Evolutionary conservation across 208 protist genomes (phyloP), one percentile per base, ranked within the genome.

Genomic region (Leishmania mexicana): DNA sequence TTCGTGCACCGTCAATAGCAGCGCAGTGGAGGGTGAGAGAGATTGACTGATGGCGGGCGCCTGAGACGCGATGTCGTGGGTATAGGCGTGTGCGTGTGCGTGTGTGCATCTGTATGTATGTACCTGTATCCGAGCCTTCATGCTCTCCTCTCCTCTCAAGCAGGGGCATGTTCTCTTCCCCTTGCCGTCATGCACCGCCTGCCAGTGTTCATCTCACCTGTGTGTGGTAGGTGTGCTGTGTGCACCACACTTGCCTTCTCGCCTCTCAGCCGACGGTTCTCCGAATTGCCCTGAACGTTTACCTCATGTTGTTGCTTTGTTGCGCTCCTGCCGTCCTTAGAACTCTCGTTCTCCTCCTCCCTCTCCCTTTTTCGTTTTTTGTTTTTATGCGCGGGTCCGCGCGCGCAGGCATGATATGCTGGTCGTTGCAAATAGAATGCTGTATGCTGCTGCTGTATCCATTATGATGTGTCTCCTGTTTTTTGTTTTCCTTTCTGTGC

Each of bases 1-100:
- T 11, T 84, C 19, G 70, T 72, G 42, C 81, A 86, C 13, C 53
- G 28, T 0, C 62, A 80, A 1, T 72, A 81, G n/a, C 51, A 45
- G 1, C 49, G 17, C 51, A 2, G 49, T 51, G n/a, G 53, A 76
- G 24, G 35, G 11, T 6, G 51, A 58, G 40, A 7, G 10, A 45
- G 15, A 31, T 28, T 11, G 19, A 5, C 15, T 24, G 15, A 40
- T 28, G 45, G 45, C 13, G 11, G 38, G 28, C 70, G 28, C 42
- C 21, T 4, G 2, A 51, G 47, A 51, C 5, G 28, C 42, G 38
- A 8, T 54, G 3, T n/a, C 45, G 49, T 74, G 21, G 70, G 42
- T 53, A 24, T 40, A 51, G n/a, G 28, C 1, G 13, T 62, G 72
- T 45, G n/a, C 28, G 49, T 60, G 45, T 42, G 19, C 8, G 42